phyloP scores from a whole-genome alignment of 23 red algal species.

The Gracilaria caudata region DNA sequence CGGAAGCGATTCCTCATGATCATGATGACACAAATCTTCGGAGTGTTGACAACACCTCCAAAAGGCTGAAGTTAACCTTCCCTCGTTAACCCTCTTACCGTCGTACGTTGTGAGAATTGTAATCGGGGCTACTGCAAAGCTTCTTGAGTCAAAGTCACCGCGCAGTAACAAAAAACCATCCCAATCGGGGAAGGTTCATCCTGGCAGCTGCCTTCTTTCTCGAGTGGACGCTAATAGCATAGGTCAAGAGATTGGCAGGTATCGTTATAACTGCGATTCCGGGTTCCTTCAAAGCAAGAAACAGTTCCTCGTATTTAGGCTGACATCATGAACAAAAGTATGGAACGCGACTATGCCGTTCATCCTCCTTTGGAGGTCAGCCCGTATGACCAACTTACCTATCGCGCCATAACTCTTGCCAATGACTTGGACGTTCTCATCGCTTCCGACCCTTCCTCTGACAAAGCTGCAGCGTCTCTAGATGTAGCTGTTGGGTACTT shows the following conservation, averaged over 20 bases:
- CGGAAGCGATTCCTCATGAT: too few relatives aligned
- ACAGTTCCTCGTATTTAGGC: neutral
- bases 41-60: too few relatives aligned
- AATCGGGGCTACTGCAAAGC: too few relatives aligned
- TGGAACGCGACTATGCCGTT: conserved; percentile 1
- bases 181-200: neutral
- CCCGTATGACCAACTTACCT: conserved; percentile 77
- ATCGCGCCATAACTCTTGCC: conserved; percentile 70
- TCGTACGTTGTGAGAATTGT: too few relatives aligned
- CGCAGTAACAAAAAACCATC: neutral
- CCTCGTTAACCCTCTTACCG: neutral
- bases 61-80: too few relatives aligned
- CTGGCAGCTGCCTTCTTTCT: neutral
- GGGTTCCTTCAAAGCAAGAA: neutral
- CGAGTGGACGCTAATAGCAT: neutral
- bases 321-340: neutral
- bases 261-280: neutral
- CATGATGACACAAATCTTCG: too few relatives aligned
- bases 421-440: conserved; percentile 84
- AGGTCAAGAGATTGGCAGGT: neutral
- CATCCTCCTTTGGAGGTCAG: conserved; percentile 58
- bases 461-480: conserved; percentile 90
- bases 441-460: conserved; percentile 70
- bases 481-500: conserved; percentile 85
- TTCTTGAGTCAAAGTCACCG: too few relatives aligned